Evolutionary conservation across 352 stramenopile genomes (phyloP), one percentile per base, ranked within the genome.

Genomic region (Phytophthora nicotianae): DNA sequence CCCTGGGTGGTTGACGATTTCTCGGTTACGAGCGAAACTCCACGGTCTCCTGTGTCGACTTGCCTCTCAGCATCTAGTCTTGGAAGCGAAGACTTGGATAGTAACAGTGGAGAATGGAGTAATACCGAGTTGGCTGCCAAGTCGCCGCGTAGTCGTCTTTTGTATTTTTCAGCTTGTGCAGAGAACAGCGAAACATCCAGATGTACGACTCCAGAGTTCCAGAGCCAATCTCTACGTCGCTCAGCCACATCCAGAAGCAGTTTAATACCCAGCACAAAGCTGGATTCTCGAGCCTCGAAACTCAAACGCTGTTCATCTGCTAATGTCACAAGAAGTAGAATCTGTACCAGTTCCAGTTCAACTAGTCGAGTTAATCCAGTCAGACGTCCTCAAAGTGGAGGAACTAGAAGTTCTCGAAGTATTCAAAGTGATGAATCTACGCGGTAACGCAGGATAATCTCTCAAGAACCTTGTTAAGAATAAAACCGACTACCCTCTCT

Each of bases 111-210:
- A 19, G 62, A 51, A 5, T 59, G 37, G 47, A 58, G 29, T 20
- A 46, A 4, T n/a, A n/a, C n/a, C 9, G 56, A 70, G 1, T 24
- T 81, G 4, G 56, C 72, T 4, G 53, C 68, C n/a, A 58, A 85
- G 24, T 91, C 81, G 0, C 82, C 82, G 41, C 79, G 82, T 24
- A 87, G 73, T 35, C 77, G 79, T 0, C 56, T 91, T n/a, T 56
- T 91, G 6, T 89, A 80, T 70, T 72, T 88, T 50, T 91, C 81
- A 0, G 65, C 74, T 5, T 88, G 66, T 50, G 70, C 49, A 4
- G 57, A 66, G 21, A 65, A 70, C 17, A 46, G 57, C 11, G 62
- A 67, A 13, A 33, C 40, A 16, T 17, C 52, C 9, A 40, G 35
- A 27, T 37, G 14, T 33, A 23, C 14, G 6, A 26, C 11, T n/a